A percentile compares a stretch with the other conserved stretches of the same genome.
phyloP scores from a whole-genome alignment of 2,329 filamentous ascomycete species.

The Pyrenophora teres region DNA sequence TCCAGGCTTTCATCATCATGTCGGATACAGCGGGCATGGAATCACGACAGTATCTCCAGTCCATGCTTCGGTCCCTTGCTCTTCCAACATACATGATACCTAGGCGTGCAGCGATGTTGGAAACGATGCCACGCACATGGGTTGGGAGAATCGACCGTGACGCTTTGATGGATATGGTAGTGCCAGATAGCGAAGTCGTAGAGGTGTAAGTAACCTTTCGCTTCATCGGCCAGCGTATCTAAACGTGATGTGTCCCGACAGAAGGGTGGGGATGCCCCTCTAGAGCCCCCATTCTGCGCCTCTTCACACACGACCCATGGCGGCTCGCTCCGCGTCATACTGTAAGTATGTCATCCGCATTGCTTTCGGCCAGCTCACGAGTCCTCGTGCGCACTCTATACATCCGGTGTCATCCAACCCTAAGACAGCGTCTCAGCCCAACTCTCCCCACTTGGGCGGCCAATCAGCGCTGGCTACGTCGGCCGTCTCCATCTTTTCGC shows the following conservation, averaged over 20 bases:
- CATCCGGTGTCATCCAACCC: conserved; percentile 33
- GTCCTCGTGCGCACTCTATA: conserved; percentile 8
- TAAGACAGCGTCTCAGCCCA: conserved; percentile 38
- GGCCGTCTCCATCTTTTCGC: conserved; percentile 33
- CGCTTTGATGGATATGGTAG: not conserved
- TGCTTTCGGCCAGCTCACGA: conserved; percentile 34
- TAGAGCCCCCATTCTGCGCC: conserved; percentile 4
- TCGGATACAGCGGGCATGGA: not conserved
- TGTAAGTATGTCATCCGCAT: conserved; percentile 6
- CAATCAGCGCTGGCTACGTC: conserved; percentile 46
- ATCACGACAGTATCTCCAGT: not conserved
- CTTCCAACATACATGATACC: conserved; percentile 6
- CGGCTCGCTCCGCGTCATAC: conserved; percentile 23
- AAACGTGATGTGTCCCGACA: not conserved
- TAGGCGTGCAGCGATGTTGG: not conserved
- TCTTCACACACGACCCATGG: conserved; percentile 11
- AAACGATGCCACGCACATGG: conserved; percentile 1
- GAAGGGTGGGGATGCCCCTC: conserved; percentile 3
- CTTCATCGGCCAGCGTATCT: conserved; percentile 9
- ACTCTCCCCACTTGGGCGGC: conserved; percentile 29
- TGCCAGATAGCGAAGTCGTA: too few species aligned
- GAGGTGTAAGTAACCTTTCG: conserved; percentile 2
- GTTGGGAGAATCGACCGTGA: not conserved
- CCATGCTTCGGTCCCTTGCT: not conserved
- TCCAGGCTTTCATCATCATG: not conserved